phyloP scores from a whole-genome alignment of 73 alveolate genomes.

The Paramecium octaurelia region DNA sequence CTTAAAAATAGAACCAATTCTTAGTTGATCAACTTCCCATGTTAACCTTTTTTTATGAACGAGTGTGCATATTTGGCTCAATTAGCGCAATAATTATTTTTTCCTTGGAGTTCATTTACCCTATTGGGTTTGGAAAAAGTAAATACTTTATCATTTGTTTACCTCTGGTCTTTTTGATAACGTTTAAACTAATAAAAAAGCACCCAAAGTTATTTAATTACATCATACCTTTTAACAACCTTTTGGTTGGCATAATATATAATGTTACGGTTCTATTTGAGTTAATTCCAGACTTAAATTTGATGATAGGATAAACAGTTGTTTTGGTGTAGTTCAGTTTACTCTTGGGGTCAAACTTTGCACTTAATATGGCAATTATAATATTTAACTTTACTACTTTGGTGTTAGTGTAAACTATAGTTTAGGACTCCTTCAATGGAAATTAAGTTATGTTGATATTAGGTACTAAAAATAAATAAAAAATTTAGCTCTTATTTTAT shows the following conservation, averaged over 20 bases:
- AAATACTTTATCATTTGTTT: background rate
- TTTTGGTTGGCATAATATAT: background rate
- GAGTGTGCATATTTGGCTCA: background rate
- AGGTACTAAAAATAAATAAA: background rate
- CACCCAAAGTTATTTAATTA: background rate
- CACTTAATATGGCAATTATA: background rate
- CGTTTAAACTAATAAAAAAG: background rate
- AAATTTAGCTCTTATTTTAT: background rate
- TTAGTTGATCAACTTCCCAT: background rate
- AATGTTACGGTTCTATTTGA: background rate
- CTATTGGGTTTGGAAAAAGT: background rate
- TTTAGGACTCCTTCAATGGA: background rate
- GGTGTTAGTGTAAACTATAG: background rate
- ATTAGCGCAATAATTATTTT: background rate
- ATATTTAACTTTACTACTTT: background rate
- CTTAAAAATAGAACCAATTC: background rate
- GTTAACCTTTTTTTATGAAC: background rate
- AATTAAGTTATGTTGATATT: background rate
- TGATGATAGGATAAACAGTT: background rate
- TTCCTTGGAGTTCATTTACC: background rate
- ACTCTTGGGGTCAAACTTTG: background rate
- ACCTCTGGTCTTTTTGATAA: background rate
- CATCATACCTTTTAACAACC: background rate
- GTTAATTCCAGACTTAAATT: background rate
- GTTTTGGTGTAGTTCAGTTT: background rate